Evolutionary conservation across 108 stramenopile genomes (phyloP).

Genomic region (Pseudonitzschia pungens): DNA sequence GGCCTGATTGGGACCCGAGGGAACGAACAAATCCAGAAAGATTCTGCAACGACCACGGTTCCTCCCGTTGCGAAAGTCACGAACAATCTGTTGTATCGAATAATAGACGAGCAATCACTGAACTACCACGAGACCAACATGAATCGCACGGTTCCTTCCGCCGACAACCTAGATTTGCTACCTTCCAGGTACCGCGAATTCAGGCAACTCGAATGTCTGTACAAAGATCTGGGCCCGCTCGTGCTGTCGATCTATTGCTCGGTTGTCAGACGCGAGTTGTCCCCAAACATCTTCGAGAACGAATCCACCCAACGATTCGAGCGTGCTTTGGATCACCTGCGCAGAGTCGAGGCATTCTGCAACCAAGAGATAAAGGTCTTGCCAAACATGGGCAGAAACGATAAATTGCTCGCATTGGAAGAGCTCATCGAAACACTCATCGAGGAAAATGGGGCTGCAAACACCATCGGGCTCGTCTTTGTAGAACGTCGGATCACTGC

Average conservation of each 20-base stretch:
- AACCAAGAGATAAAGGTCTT: constrained; percentile 18
- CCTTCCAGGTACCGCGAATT: constrained; percentile 47
- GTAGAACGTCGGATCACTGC: constrained; percentile 59
- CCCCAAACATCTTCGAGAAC: constrained; percentile 48
- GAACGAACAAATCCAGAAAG: not conserved
- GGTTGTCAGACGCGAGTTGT: constrained; percentile 38
- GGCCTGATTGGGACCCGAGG: not conserved
- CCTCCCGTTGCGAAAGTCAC: not conserved
- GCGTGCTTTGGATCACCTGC: constrained; percentile 30
- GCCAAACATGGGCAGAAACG: constrained; percentile 36
- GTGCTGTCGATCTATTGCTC: constrained; percentile 31
- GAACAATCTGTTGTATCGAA: not conserved
- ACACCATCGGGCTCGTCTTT: constrained; percentile 58
- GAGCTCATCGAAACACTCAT: constrained; percentile 37
- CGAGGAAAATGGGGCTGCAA: constrained; percentile 16
- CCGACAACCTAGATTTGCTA: constrained; percentile 34
- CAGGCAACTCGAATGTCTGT: constrained; percentile 45
- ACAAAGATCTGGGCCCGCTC: constrained; percentile 52
- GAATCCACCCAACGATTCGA: constrained; percentile 45
- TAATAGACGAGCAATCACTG: constrained; percentile 15
- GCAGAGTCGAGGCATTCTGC: constrained; percentile 27
- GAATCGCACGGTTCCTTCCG: constrained; percentile 30
- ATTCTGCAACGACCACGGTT: not conserved
- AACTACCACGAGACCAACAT: constrained; percentile 4
- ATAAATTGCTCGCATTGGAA: constrained; percentile 50